phyloP scores from a whole-genome alignment of 257 asterid genomes.

The Cruciata laevipes region DNA sequence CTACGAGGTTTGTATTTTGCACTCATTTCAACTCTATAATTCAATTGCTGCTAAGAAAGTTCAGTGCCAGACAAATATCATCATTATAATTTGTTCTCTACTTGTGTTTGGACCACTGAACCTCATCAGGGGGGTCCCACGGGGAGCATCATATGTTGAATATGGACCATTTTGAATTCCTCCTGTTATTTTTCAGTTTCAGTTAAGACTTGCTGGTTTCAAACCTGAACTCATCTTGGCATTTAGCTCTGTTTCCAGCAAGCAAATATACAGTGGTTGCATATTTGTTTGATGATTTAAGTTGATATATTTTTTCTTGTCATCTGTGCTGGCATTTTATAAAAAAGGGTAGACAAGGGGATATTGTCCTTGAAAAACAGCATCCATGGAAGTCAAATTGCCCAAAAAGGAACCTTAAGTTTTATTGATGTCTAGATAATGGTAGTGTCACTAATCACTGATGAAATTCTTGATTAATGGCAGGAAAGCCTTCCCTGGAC shows the following conservation, averaged over 20 bases:
- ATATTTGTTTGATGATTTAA: background rate
- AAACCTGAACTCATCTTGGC: conserved; percentile 4
- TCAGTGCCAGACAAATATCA: conserved; percentile 6
- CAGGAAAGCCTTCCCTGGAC: conserved; percentile 74
- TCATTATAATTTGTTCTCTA: background rate
- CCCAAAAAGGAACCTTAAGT: background rate
- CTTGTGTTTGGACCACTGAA: conserved; percentile 16
- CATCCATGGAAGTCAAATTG: background rate
- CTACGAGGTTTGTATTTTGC: conserved; percentile 52
- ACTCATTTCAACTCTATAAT: conserved; percentile 5
- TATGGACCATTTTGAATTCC: conserved; percentile 7
- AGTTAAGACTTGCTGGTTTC: background rate
- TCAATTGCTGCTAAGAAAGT: background rate
- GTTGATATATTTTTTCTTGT: background rate
- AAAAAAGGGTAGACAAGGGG: background rate
- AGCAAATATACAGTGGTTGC: background rate
- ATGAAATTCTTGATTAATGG: background rate
- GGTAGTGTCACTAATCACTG: background rate
- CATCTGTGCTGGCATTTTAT: background rate
- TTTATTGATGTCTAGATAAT: background rate
- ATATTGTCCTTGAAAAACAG: background rate
- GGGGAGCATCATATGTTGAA: background rate
- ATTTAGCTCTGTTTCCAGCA: background rate
- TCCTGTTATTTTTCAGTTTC: conserved; percentile 10
- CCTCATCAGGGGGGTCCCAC: conserved; percentile 4